phyloP scores from a whole-genome alignment of 2,329 filamentous ascomycete species.

The Fusarium sp. region DNA sequence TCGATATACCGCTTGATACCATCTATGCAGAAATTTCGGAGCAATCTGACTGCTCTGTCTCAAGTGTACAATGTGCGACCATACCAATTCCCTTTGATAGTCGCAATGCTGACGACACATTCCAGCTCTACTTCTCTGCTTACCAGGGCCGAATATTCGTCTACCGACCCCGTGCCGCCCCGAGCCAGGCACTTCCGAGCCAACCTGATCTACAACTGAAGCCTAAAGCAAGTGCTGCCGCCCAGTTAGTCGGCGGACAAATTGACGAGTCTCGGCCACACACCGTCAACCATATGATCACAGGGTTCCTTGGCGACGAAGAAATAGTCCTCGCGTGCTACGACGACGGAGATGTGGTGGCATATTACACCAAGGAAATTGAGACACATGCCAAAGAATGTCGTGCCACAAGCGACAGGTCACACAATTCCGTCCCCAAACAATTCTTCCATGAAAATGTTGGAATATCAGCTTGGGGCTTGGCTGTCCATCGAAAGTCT shows the following conservation, averaged over 20 bases:
- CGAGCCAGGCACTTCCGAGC: constrained; percentile 57
- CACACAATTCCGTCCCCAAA: constrained; percentile 33
- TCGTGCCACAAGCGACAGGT: background rate
- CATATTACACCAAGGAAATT: constrained; percentile 70
- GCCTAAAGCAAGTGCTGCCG: constrained; percentile 53
- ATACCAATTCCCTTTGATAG: background rate
- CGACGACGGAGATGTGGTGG: constrained; percentile 80
- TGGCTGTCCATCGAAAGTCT: constrained; percentile 83
- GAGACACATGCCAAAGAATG: constrained; percentile 53
- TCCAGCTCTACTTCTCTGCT: constrained; percentile 68
- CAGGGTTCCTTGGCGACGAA: constrained; percentile 73
- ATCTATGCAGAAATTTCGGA: constrained; percentile 53
- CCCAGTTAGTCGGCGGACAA: constrained; percentile 57
- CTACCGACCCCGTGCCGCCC: constrained; percentile 59
- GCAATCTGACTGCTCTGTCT: constrained; percentile 67
- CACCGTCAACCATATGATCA: constrained; percentile 73
- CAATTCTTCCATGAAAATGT: constrained; percentile 82
- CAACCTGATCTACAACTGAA: constrained; percentile 61
- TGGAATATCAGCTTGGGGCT: constrained; percentile 83
- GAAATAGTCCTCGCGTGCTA: constrained; percentile 75
- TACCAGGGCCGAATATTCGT: constrained; percentile 67
- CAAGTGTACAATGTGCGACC: constrained; percentile 62
- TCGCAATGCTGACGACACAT: constrained; percentile 12
- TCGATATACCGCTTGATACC: constrained; percentile 47
- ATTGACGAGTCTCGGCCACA: constrained; percentile 65